Base-by-base conservation (phyloP, 1,139 yeast species). In the Debaryomycetaceae sp. region DNA sequence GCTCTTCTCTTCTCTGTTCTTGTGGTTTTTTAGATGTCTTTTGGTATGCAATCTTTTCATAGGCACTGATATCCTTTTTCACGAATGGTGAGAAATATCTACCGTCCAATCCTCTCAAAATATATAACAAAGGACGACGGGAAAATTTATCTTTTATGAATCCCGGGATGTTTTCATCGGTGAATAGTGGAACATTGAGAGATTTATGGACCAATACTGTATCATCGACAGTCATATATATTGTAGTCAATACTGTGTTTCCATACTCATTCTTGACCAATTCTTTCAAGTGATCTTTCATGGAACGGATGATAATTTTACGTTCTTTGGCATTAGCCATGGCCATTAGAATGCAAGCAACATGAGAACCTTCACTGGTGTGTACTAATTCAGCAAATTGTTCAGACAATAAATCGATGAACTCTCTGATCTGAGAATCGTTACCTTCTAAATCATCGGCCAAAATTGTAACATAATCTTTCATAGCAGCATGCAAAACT, bases 371-470 rank as follows among this genome's bases (percentile, higher is more conserved):
- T 62, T 91, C 97, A 43, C 82, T 83, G 0, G 98, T 92, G 59
- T 92, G 98, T 28, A 91, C 96, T 59, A 92, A 75, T 65, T 91
- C 98, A 18, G 97, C 96, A 61, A 89, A 75, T 59, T 88, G 96
- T 56, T 91, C 98, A 37, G 81, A 78, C 44, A 92, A 69, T 36
- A 89, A 68, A 48, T 91, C 97, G 50, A 89, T 79, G 55, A 91
- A 84, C 41, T 87, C 95, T 52, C 87, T 78, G 41, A 83, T 78
- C 59, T 88, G 94, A 35, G 73, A 65, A 36, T 81, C 85, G 50
- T 65, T 55, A 35, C 49, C 54, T 34, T 68, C 76, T 22, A 67
- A 42, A 42, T 72, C 74, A 33, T 59, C 62, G 28, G 78, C 79
- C 47, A 89, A 79, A 46, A 89, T 83, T 44, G 81, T 77, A 36